Evolutionary conservation across 768 basidiomycete species (phyloP).

Genomic region (Tylopilus rubrobrunneus): DNA sequence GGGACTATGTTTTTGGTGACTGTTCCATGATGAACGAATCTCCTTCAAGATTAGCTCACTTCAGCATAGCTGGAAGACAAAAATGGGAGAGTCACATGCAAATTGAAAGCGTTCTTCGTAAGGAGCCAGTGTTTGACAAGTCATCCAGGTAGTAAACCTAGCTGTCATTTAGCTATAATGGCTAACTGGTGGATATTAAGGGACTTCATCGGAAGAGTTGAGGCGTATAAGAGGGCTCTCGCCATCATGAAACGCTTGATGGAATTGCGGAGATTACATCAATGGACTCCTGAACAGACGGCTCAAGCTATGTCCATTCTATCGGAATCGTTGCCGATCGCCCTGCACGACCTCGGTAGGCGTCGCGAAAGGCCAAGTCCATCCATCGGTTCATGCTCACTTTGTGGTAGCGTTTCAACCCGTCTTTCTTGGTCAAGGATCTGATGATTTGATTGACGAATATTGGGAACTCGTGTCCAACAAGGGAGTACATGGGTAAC

Average conservation of each 20-base stretch:
- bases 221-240: constrained; percentile 54
- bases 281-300: constrained; percentile 50
- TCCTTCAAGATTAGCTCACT: neutral
- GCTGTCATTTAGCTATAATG: neutral
- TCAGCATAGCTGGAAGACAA: constrained; percentile 40
- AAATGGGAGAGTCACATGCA: constrained; percentile 48
- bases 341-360: constrained; percentile 36
- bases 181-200: constrained; percentile 28
- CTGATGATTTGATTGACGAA: constrained; percentile 46
- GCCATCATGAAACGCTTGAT: constrained; percentile 51
- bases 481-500: constrained; percentile 55
- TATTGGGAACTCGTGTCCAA: constrained; percentile 48
- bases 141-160: constrained; percentile 47
- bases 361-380: constrained; percentile 19
- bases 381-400: constrained; percentile 9
- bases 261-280: constrained; percentile 53
- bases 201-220: constrained; percentile 54
- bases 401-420: constrained; percentile 52
- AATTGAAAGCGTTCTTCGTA: constrained; percentile 44
- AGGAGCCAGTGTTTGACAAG: constrained; percentile 61
- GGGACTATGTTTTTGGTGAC: constrained; percentile 51
- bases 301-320: constrained; percentile 42
- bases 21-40: neutral
- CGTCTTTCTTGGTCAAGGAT: constrained; percentile 60
- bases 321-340: constrained; percentile 53